Conservation (phyloP, 768 basidiomycete genomes). For the Lactifluus piperatus region DNA sequence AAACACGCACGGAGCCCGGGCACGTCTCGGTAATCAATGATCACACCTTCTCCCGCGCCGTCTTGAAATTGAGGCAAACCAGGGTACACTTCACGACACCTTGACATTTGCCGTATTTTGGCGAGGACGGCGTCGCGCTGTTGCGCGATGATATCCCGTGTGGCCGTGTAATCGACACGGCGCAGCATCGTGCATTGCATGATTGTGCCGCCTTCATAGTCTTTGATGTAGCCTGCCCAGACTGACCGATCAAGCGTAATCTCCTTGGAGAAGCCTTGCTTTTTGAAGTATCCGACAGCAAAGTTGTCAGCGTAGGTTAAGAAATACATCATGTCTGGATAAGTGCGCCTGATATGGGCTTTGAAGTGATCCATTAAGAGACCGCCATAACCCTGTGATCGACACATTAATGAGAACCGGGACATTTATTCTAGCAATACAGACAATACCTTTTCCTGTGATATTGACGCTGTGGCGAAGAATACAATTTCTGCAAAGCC, state of each 20-base stretch:
- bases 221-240: conserved; percentile 99
- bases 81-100: conserved; percentile 75
- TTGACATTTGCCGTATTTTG: conserved; percentile 82
- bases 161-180: conserved; percentile 84
- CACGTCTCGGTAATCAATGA: conserved; percentile 66
- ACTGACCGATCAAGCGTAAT: conserved; percentile 83
- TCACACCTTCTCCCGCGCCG: conserved; percentile 41
- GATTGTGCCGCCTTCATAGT: conserved; percentile 98
- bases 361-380: conserved; percentile 99
- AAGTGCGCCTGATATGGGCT: conserved; percentile 74
- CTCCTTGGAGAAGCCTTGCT: conserved; percentile 98
- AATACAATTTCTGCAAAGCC: conserved; percentile 98
- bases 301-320: conserved; percentile 99
- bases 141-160: conserved; percentile 57
- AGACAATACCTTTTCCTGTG: conserved; percentile 84
- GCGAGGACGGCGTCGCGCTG: conserved; percentile 87
- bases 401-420: background rate
- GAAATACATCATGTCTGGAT: conserved; percentile 88
- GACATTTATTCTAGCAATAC: background rate
- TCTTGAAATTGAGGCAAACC: conserved; percentile 72
- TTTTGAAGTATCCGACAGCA: conserved; percentile 98
- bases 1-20: conserved; percentile 70
- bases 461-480: conserved; percentile 92
- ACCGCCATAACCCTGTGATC: conserved; percentile 84
- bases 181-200: conserved; percentile 98